Conservation (phyloP, 805 yeast genomes). For the Yarrowia sp. region DNA sequence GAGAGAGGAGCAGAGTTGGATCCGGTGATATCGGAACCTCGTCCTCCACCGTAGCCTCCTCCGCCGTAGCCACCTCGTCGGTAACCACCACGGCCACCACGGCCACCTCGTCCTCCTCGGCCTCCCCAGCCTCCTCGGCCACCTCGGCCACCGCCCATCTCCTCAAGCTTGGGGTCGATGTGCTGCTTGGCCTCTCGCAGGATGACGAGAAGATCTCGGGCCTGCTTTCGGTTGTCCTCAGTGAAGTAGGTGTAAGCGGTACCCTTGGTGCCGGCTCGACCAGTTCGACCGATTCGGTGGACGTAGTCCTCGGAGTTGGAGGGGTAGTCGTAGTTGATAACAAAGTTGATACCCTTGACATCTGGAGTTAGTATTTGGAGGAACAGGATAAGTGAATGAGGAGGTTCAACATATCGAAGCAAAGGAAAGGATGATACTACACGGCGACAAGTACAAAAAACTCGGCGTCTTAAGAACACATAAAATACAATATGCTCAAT, state of each 20-base stretch:
- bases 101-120: constrained; percentile 44
- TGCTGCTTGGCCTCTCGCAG: constrained; percentile 94
- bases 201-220: constrained; percentile 84
- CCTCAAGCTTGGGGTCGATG: constrained; percentile 73
- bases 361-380: constrained; percentile 48
- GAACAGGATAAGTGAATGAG: not conserved
- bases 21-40: constrained; percentile 34
- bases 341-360: constrained; percentile 94
- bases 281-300: constrained; percentile 98
- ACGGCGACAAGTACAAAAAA: not conserved
- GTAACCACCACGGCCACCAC: constrained; percentile 40
- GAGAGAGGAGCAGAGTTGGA: constrained; percentile 44
- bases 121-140: constrained; percentile 54
- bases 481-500: not conserved
- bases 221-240: constrained; percentile 78
- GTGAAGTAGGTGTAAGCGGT: constrained; percentile 95
- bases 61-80: constrained; percentile 33
- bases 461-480: not conserved
- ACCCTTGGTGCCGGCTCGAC: constrained; percentile 97
- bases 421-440: not conserved
- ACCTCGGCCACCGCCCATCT: constrained; percentile 71
- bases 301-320: constrained; percentile 97
- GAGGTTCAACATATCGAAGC: not conserved
- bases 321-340: constrained; percentile 96
- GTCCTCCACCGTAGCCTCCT: constrained; percentile 26